These are phyloP conservation scores for Botrytis paeoniae DNA, from an alignment of 2,329 filamentous ascomycete species.

Conservation along the genomic window DNA sequence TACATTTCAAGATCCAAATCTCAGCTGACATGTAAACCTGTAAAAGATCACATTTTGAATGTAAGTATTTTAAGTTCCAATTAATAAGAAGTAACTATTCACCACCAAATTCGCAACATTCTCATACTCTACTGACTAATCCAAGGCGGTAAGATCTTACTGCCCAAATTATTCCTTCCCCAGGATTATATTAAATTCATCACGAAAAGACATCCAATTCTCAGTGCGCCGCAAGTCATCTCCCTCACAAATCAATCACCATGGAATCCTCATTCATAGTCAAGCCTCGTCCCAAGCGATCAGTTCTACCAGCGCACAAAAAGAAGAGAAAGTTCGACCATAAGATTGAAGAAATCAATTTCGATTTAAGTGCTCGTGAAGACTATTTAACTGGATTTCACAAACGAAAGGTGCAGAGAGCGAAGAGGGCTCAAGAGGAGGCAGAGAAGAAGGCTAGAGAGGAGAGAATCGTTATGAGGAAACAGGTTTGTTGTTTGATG, in stretches of 20 bases:
- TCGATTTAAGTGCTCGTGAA: slow-evolving; percentile 74
- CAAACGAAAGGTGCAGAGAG: slow-evolving; percentile 85
- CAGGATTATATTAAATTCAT: slow-evolving; percentile 8
- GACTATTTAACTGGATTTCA: slow-evolving; percentile 95
- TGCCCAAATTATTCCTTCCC: slow-evolving; percentile 20
- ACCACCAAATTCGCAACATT: background rate
- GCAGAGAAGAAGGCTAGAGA: slow-evolving; percentile 73
- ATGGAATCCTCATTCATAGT: slow-evolving; percentile 47
- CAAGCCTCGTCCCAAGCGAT: slow-evolving; percentile 57
- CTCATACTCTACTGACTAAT: background rate
- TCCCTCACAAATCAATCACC: slow-evolving; percentile 13
- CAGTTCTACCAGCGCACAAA: slow-evolving; percentile 53
- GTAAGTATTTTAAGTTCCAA: background rate
- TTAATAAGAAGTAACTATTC: background rate
- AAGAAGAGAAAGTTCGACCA: slow-evolving; percentile 62
- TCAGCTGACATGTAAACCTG: too few relatives aligned
- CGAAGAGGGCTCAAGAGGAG: slow-evolving; percentile 80
- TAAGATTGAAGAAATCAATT: slow-evolving; percentile 74
- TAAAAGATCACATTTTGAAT: too few relatives aligned
- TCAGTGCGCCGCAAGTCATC: slow-evolving; percentile 4
- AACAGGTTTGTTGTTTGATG: slow-evolving; percentile 57
- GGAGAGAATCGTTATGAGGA: slow-evolving; percentile 70
- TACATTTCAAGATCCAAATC: background rate
- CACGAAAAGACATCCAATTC: background rate
- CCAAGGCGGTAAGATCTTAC: background rate